phyloP scores from a whole-genome alignment of 345 rosid species.

The Populus deltoides region DNA sequence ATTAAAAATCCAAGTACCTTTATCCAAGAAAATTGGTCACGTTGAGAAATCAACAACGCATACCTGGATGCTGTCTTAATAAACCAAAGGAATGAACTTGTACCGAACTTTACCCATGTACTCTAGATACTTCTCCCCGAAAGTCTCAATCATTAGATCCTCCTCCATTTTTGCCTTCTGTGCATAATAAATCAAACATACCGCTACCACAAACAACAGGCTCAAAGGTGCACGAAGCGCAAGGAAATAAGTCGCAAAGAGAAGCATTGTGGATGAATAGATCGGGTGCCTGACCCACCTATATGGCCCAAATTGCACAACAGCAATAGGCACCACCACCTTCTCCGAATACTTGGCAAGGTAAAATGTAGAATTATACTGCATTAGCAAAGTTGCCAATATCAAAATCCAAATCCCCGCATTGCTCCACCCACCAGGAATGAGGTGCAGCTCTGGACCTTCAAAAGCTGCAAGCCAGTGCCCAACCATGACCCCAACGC shows the following conservation, averaged over 20 bases:
- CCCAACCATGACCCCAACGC: slow-evolving; percentile 54
- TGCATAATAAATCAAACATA: slow-evolving; percentile 62
- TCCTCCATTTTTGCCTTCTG: slow-evolving; percentile 76
- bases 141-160: slow-evolving; percentile 66
- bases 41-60: slow-evolving; percentile 26
- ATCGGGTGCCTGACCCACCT: slow-evolving; percentile 84
- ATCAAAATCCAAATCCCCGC: slow-evolving; percentile 71
- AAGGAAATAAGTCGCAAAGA: slow-evolving; percentile 53
- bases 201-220: slow-evolving; percentile 52
- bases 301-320: slow-evolving; percentile 84
- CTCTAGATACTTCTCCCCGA: slow-evolving; percentile 59
- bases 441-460: slow-evolving; percentile 77
- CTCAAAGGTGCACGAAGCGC: slow-evolving; percentile 80
- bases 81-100: slow-evolving; percentile 78
- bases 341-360: slow-evolving; percentile 89
- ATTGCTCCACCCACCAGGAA: slow-evolving; percentile 70
- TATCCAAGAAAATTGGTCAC: slow-evolving; percentile 19
- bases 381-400: slow-evolving; percentile 57
- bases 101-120: slow-evolving; percentile 68
- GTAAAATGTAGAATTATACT: slow-evolving; percentile 67
- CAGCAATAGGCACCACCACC: slow-evolving; percentile 74
- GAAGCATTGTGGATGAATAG: slow-evolving; percentile 73
- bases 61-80: slow-evolving; percentile 45
- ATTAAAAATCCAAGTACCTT: slow-evolving; percentile 9
- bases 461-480: slow-evolving; percentile 92